A percentile compares a stretch with the other conserved stretches of the same genome.
Conservation (phyloP, 2,329 filamentous ascomycete genomes). For the Akanthomyces muscarius region DNA sequence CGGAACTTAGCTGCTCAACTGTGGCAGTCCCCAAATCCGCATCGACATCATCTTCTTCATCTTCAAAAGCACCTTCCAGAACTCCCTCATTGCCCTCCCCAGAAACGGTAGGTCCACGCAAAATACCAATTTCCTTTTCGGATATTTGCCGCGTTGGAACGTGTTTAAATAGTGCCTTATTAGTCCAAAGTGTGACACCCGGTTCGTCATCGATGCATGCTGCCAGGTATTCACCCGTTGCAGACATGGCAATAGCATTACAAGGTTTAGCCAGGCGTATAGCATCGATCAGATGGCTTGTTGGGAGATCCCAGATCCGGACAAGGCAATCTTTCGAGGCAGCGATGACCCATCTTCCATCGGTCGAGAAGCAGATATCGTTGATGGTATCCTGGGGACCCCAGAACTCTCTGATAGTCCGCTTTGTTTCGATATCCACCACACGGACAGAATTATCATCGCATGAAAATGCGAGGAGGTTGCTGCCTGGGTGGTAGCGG, state of each 20-base stretch:
- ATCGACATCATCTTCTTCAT: constrained; percentile 48
- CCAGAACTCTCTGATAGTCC: constrained; percentile 90
- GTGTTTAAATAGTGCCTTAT: constrained; percentile 85
- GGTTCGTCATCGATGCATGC: constrained; percentile 77
- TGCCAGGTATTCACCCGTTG: constrained; percentile 89
- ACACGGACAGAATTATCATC: constrained; percentile 85
- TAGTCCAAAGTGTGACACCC: constrained; percentile 94
- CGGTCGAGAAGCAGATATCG: constrained; percentile 84
- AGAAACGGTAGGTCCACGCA: constrained; percentile 69
- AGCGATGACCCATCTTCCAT: constrained; percentile 90
- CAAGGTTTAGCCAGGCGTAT: constrained; percentile 77
- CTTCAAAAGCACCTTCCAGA: constrained; percentile 71
- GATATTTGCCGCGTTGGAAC: constrained; percentile 81
- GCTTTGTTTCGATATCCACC: constrained; percentile 85
- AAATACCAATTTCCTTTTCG: constrained; percentile 64
- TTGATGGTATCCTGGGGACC: constrained; percentile 70
- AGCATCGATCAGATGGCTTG: constrained; percentile 90
- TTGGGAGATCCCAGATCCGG: constrained; percentile 92
- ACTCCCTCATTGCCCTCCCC: constrained; percentile 76
- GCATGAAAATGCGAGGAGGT: constrained; percentile 83
- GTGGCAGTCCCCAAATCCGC: constrained; percentile 51
- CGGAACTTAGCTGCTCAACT: constrained; percentile 73
- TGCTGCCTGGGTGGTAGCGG: constrained; percentile 76
- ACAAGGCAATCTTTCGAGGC: constrained; percentile 76
- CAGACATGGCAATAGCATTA: constrained; percentile 81